A percentile compares a stretch with the other conserved stretches of the same genome.
Evolutionary conservation across 1,284 basidiomycete species (phyloP).

Genomic region (Moesziomyces sp.): DNA sequence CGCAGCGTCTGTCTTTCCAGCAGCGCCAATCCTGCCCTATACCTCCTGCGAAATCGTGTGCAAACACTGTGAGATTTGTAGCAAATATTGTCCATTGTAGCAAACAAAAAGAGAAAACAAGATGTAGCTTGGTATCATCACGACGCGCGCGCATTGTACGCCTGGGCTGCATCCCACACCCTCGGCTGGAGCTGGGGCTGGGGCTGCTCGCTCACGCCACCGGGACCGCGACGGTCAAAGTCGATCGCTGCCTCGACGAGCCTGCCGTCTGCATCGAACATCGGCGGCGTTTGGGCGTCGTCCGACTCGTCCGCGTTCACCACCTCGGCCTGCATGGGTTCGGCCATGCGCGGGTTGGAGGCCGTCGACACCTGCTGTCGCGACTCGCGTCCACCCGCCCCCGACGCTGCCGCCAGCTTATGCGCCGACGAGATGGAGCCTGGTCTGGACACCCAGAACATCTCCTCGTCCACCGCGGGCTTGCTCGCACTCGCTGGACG

Average conservation of each 20-base stretch:
- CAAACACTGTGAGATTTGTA: too few relatives aligned
- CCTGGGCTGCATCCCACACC: slow-evolving; percentile 46
- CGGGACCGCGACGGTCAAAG: slow-evolving; percentile 14
- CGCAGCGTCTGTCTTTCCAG: too few relatives aligned
- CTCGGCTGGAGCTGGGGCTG: background rate
- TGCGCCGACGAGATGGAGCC: slow-evolving; percentile 16
- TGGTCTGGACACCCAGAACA: slow-evolving; percentile 43
- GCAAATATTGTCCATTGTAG: too few relatives aligned
- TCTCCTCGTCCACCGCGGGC: slow-evolving; percentile 30
- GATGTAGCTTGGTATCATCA: too few relatives aligned
- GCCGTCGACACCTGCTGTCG: slow-evolving; percentile 29
- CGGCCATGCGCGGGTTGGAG: slow-evolving; percentile 19
- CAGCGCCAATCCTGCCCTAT: too few relatives aligned
- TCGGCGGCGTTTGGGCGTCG: slow-evolving; percentile 9
- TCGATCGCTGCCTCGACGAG: slow-evolving; percentile 21
- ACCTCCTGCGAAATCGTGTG: too few relatives aligned
- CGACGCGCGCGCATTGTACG: slow-evolving; percentile 14
- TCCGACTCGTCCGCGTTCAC: slow-evolving; percentile 26
- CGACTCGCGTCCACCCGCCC: slow-evolving; percentile 19
- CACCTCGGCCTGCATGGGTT: slow-evolving; percentile 51
- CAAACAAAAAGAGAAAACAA: background rate
- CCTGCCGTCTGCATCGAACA: slow-evolving; percentile 33
- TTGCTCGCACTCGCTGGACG: slow-evolving; percentile 9
- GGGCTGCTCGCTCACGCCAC: background rate
- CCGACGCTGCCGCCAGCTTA: slow-evolving; percentile 12